Conservation (phyloP, 108 stramenopile genomes). For the Cyclotella baltica region DNA sequence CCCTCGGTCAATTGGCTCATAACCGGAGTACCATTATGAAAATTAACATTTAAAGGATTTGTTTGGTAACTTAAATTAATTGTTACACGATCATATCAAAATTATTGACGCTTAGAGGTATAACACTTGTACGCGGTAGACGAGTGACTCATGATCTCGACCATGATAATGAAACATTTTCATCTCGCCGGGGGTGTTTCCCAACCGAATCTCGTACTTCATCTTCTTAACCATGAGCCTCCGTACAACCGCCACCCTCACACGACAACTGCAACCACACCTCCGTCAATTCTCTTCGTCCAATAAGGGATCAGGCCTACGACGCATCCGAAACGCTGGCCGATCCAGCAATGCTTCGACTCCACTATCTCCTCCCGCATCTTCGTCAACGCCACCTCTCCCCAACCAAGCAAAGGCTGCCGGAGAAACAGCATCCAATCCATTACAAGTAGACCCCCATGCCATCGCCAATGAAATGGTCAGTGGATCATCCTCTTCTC, state of each 20-base stretch:
- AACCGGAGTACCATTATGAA: too few relatives aligned
- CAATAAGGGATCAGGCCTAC: constrained; percentile 16
- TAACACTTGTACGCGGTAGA: too few relatives aligned
- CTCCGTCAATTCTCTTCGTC: constrained; percentile 6
- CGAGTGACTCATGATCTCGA: too few relatives aligned
- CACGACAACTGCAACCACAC: constrained; percentile 23
- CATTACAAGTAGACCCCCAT: constrained; percentile 42
- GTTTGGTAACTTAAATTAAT: too few relatives aligned
- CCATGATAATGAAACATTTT: too few relatives aligned
- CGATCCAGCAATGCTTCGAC: constrained; percentile 3
- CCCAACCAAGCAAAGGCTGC: constrained; percentile 14
- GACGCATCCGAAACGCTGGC: constrained; percentile 27
- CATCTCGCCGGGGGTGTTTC: too few relatives aligned
- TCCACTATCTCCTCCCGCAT: neutral
- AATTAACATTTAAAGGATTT: too few relatives aligned
- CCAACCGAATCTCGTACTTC: too few relatives aligned
- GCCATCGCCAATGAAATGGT: constrained; percentile 51
- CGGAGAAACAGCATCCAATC: neutral
- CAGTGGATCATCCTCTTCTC: neutral
- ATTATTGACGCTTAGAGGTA: too few relatives aligned
- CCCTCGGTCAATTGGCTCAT: too few relatives aligned
- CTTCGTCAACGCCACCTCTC: neutral
- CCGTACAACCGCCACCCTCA: constrained; percentile 11
- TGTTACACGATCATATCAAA: too few relatives aligned
- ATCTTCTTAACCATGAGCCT: constrained; percentile 30